These are phyloP conservation scores for Candida tibetensis DNA, from an alignment of 805 yeast species.

Conservation along the genomic window DNA sequence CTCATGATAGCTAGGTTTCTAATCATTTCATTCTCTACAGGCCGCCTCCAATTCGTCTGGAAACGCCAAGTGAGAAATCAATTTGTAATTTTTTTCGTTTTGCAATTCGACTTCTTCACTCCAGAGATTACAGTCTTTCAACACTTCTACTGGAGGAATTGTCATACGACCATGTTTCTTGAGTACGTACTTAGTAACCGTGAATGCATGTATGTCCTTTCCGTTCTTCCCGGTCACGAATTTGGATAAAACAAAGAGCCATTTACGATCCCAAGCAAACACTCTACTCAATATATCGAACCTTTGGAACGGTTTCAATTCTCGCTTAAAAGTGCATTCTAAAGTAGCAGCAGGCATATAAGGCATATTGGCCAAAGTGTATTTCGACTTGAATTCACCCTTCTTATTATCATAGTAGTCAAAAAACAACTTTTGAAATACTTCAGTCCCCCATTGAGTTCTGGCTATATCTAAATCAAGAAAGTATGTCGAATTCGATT, in stretches of 20 bases:
- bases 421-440: conserved; percentile 57
- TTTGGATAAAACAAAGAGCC: conserved; percentile 71
- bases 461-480: conserved; percentile 79
- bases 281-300: conserved; percentile 59
- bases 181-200: conserved; percentile 76
- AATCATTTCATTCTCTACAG: conserved; percentile 1
- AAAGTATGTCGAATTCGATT: conserved; percentile 83
- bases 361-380: conserved; percentile 40
- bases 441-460: conserved; percentile 53
- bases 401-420: conserved; percentile 38
- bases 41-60: conserved; percentile 10
- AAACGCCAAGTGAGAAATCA: conserved; percentile 34
- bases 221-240: conserved; percentile 43
- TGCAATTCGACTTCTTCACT: conserved; percentile 48
- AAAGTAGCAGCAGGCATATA: conserved; percentile 79
- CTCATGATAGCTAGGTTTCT: too few relatives aligned
- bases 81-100: conserved; percentile 37
- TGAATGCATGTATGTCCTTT: conserved; percentile 49
- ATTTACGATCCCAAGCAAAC: conserved; percentile 82
- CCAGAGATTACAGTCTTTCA: conserved; percentile 55
- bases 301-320: conserved; percentile 62
- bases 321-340: conserved; percentile 63
- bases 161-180: conserved; percentile 73
- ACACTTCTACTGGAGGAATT: conserved; percentile 58
- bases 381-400: conserved; percentile 28